phyloP scores from a whole-genome alignment of 116 monocot species.

The Iris pallida region DNA sequence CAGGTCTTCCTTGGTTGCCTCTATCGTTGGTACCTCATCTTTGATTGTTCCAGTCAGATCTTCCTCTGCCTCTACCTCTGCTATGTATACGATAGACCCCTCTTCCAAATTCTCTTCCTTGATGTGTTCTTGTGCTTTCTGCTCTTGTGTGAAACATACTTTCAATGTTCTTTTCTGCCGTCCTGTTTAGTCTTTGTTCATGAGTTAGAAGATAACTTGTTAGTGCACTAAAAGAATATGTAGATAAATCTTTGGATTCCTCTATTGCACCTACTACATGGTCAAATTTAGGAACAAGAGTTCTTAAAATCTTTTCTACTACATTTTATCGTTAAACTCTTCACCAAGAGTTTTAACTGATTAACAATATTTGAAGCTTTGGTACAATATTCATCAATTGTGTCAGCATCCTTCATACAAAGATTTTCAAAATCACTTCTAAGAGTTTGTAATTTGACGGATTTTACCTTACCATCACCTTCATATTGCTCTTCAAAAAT shows the following conservation, averaged over 20 bases:
- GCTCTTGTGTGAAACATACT: not conserved
- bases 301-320: not conserved
- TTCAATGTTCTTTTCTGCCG: not conserved
- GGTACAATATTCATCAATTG: not conserved
- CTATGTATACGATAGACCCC: no score
- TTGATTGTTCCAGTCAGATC: no score
- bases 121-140: not conserved
- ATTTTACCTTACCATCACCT: not conserved
- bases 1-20: no score
- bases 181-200: not conserved
- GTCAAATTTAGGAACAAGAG: not conserved
- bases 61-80: no score
- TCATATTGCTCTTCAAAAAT: no score
- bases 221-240: not conserved
- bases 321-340: not conserved
- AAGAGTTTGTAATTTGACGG: not conserved
- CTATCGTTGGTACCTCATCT: no score
- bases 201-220: not conserved
- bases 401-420: not conserved
- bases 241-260: not conserved
- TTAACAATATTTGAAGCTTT: not conserved
- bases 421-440: not conserved
- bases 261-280: not conserved
- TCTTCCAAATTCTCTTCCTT: not conserved
- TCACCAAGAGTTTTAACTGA: not conserved